Evolutionary conservation across 805 yeast genomes (phyloP).

Genomic region (Ogataea methanolica): DNA sequence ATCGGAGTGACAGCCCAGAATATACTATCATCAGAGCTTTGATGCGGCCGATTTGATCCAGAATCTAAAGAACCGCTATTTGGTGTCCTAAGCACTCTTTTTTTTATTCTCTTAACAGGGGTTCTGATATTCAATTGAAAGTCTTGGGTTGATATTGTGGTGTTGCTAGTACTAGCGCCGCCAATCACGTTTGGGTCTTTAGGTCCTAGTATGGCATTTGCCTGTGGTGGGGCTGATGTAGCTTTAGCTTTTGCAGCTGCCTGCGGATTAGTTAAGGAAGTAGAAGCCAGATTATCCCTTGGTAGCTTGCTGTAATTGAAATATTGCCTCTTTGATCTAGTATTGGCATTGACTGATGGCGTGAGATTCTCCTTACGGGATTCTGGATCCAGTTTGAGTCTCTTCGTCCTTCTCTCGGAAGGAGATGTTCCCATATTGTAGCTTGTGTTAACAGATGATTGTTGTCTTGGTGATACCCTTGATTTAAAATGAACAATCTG

Average conservation of each 20-base stretch:
- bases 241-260: conserved; percentile 8
- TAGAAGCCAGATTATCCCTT: conserved; percentile 1
- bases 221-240: background rate
- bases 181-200: conserved; percentile 17
- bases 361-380: conserved; percentile 6
- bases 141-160: conserved; percentile 12
- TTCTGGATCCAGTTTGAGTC: conserved; percentile 1
- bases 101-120: conserved; percentile 11
- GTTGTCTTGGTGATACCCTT: no score
- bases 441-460: no score
- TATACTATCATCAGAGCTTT: conserved; percentile 32
- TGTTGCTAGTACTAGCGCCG: background rate
- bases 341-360: background rate
- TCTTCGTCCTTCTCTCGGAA: conserved; percentile 3
- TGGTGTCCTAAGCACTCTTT: conserved; percentile 4
- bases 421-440: conserved; percentile 2
- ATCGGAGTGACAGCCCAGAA: conserved; percentile 42
- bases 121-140: conserved; percentile 17
- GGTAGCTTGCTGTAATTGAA: conserved; percentile 6
- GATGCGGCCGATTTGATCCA: conserved; percentile 14
- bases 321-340: conserved; percentile 2
- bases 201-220: background rate
- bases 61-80: background rate
- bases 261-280: conserved; percentile 1
- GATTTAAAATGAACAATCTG: no score